Percentiles rank a stretch among this genome's conserved stretches.
phyloP scores from a whole-genome alignment of 1,139 yeast species.

The Saccharomyces hybrid region DNA sequence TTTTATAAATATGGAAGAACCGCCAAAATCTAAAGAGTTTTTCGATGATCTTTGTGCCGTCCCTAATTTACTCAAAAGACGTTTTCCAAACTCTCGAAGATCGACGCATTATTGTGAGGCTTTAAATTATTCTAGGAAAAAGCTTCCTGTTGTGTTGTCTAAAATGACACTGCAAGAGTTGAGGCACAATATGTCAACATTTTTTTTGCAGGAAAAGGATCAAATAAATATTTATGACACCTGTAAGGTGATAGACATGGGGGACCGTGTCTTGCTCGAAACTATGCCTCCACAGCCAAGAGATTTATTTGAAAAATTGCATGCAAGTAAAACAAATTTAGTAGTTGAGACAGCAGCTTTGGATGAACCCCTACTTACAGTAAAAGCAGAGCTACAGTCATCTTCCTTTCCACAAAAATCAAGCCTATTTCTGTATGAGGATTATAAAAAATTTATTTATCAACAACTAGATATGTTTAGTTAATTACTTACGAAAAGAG shows the following conservation, averaged over 20 bases:
- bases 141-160: neutral
- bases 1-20: conserved; percentile 10
- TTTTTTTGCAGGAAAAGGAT: neutral
- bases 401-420: neutral
- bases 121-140: conserved; percentile 3
- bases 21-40: conserved; percentile 12
- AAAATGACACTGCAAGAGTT: neutral
- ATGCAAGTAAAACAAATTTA: neutral
- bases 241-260: neutral
- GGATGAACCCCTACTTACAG: neutral
- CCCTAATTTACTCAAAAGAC: neutral
- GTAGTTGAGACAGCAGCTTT: neutral
- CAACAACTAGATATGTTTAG: neutral
- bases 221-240: neutral
- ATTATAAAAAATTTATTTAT: neutral
- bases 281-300: neutral
- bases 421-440: neutral
- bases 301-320: neutral
- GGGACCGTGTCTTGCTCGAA: neutral
- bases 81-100: neutral
- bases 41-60: conserved; percentile 2
- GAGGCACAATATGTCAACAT: neutral
- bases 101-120: conserved; percentile 9
- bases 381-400: neutral
- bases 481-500: neutral